A percentile compares a stretch with the other conserved stretches of the same genome.
Conservation (phyloP, 768 basidiomycete genomes). For the Phlegmacium glaucopus region DNA sequence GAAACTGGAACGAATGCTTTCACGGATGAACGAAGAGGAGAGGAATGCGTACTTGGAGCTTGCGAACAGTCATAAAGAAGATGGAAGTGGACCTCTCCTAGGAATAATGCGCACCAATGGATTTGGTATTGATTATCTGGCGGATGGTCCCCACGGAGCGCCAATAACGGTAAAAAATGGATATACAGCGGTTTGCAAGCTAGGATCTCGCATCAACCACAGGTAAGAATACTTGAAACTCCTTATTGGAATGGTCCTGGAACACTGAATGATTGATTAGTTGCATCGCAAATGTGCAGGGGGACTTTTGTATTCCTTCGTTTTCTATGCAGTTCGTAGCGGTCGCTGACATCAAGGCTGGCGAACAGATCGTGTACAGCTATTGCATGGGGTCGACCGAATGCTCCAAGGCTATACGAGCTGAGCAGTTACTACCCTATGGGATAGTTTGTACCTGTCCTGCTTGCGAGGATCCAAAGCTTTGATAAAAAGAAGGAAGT, state of each 20-base stretch:
- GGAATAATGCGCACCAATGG: conserved; percentile 35
- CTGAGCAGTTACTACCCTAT: conserved; percentile 24
- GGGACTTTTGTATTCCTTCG: conserved; percentile 24
- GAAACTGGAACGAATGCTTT: conserved; percentile 15
- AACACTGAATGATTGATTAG: conserved; percentile 9
- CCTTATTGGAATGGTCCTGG: neutral
- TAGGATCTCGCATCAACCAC: conserved; percentile 34
- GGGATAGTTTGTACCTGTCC: conserved; percentile 24
- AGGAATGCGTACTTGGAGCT: conserved; percentile 28
- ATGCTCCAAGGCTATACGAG: conserved; percentile 17
- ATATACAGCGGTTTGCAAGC: conserved; percentile 20
- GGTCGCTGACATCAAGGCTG: conserved; percentile 21
- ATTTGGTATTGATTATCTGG: conserved; percentile 16
- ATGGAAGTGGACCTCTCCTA: conserved; percentile 30
- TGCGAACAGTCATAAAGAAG: conserved; percentile 26
- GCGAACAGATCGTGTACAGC: conserved; percentile 27
- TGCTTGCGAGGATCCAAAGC: conserved; percentile 16
- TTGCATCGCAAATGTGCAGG: conserved; percentile 26
- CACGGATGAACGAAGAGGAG: conserved; percentile 20
- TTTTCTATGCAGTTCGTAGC: conserved; percentile 29
- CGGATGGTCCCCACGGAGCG: conserved; percentile 10
- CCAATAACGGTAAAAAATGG: neutral
- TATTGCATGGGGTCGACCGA: conserved; percentile 25
- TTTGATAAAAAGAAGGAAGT: too few species aligned
- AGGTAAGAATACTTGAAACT: conserved; percentile 21